Percentiles rank a stretch among this genome's conserved stretches.
These are phyloP conservation scores for Ramularia collo-cygni DNA, from an alignment of 2,329 filamentous ascomycete genomes.

Conservation along the genomic window DNA sequence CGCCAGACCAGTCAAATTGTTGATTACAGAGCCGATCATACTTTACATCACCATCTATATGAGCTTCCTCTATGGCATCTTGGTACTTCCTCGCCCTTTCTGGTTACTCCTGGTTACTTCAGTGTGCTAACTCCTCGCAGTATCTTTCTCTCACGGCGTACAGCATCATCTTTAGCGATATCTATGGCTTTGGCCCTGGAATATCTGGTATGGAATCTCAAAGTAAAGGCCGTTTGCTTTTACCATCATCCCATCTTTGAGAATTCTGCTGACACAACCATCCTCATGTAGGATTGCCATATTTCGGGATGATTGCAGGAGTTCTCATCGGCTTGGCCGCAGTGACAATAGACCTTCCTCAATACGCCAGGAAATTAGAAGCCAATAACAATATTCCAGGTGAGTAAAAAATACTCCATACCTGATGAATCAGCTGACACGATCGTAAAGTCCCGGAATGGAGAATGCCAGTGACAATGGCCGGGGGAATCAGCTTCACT, in stretches of 20 bases:
- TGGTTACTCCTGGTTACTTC: too few relatives aligned
- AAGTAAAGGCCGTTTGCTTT: too few relatives aligned
- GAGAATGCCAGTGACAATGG: conserved; percentile 27
- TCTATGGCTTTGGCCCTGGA: conserved; percentile 65
- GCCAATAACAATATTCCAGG: conserved; percentile 33
- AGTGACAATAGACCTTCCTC: conserved; percentile 24
- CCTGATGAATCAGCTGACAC: too few relatives aligned
- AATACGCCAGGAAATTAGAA: conserved; percentile 26
- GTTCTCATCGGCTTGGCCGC: conserved; percentile 22
- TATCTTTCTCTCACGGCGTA: conserved; percentile 86
- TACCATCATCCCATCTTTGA: too few relatives aligned
- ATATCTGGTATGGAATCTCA: conserved; percentile 47
- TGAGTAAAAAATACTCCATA: conserved; percentile 28
- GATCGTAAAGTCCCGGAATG: conserved; percentile 45
- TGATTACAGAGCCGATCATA: conserved; percentile 46
- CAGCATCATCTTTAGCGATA: conserved; percentile 65
- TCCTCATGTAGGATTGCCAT: conserved; percentile 49
- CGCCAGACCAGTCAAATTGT: conserved; percentile 38
- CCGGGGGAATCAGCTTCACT: conserved; percentile 28
- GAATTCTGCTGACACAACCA: too few relatives aligned
- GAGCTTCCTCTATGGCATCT: conserved; percentile 29
- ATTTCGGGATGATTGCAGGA: conserved; percentile 61
- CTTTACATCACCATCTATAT: conserved; percentile 41
- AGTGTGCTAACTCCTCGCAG: conserved; percentile 48
- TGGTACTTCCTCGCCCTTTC: too few relatives aligned